Evolutionary conservation across 306 rosid genomes (phyloP).

Genomic region (Cucumis cinereus): DNA sequence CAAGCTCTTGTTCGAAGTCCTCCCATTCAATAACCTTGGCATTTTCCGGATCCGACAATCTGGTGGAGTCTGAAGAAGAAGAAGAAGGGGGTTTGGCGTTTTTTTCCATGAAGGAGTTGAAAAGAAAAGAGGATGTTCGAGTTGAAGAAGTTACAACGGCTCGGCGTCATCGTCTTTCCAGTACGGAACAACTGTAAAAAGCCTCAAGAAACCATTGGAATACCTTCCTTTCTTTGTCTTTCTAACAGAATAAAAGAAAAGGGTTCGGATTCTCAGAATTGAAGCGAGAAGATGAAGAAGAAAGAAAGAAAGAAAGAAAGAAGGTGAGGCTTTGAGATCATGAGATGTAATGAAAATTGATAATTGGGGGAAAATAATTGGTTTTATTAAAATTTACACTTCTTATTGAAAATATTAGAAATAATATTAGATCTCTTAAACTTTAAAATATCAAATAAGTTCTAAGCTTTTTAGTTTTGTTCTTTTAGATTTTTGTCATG

Average conservation of each 20-base stretch:
- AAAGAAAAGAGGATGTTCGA: slow-evolving; percentile 7
- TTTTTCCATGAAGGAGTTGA: slow-evolving; percentile 40
- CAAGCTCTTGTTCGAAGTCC: slow-evolving; percentile 76
- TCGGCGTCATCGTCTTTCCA: slow-evolving; percentile 61
- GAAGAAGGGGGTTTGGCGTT: slow-evolving; percentile 9
- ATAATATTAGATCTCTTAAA: no score
- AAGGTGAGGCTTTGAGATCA: not conserved
- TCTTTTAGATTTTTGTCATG: no score
- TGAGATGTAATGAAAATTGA: not conserved
- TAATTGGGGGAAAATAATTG: not conserved
- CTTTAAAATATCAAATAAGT: no score
- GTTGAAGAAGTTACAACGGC: slow-evolving; percentile 16
- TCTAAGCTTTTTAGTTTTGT: no score
- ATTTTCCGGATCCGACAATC: slow-evolving; percentile 32
- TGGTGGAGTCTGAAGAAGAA: slow-evolving; percentile 13
- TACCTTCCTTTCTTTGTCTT: not conserved
- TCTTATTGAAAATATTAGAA: not conserved
- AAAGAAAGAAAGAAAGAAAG: not conserved
- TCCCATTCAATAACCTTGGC: slow-evolving; percentile 63
- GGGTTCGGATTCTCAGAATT: not conserved
- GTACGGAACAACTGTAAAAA: not conserved
- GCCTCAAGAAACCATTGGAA: slow-evolving; percentile 9
- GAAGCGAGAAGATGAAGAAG: slow-evolving; percentile 19
- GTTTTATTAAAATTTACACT: not conserved
- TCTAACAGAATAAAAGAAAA: not conserved